Evolutionary conservation across 139 green algal genomes (phyloP).

Genomic region (Micractinium conductrix): DNA sequence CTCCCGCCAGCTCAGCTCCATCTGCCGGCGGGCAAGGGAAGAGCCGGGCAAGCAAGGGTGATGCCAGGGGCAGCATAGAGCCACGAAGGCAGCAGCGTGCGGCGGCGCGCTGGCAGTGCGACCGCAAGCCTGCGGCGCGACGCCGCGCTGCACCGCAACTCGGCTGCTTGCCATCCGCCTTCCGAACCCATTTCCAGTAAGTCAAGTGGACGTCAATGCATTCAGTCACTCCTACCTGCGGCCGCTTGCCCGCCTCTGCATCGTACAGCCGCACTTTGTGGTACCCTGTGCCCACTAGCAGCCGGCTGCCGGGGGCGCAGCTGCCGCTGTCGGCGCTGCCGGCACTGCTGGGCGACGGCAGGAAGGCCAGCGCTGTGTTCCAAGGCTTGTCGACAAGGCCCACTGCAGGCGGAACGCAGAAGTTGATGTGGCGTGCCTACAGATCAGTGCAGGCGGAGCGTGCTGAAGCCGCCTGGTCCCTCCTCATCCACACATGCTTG

Average conservation of each 20-base stretch:
- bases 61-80: not conserved
- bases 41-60: too few species aligned
- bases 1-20: constrained; percentile 56
- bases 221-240: constrained; percentile 62
- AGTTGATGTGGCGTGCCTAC: too few species aligned
- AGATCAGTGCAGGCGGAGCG: too few species aligned
- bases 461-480: too few species aligned
- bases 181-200: too few species aligned
- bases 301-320: not conserved
- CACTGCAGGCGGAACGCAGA: constrained; percentile 6
- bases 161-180: too few species aligned
- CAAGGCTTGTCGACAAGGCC: constrained; percentile 48
- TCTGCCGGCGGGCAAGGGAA: not conserved
- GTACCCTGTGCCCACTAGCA: constrained; percentile 52
- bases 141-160: too few species aligned
- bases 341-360: not conserved
- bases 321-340: not conserved
- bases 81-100: not conserved
- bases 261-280: constrained; percentile 61
- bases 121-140: too few species aligned
- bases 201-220: too few species aligned
- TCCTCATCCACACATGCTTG: not conserved
- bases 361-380: constrained; percentile 42
- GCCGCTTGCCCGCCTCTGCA: constrained; percentile 58
- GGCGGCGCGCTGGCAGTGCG: too few species aligned